phyloP scores from a whole-genome alignment of 208 protist genomes.

The Trypanosoma platydactyli region DNA sequence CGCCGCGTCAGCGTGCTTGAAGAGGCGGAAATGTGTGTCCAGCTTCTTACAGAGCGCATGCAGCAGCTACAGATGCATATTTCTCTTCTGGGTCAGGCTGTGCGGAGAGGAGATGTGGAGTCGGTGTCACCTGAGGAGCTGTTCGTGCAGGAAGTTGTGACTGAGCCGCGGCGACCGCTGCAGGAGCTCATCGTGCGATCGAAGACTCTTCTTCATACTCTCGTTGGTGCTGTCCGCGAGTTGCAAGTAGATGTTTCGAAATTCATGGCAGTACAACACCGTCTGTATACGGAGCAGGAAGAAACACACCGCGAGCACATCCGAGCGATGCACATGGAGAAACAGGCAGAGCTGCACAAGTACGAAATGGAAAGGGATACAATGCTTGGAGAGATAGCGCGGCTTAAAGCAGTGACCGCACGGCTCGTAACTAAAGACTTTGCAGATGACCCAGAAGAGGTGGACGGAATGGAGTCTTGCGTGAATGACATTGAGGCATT shows the following conservation, averaged over 20 bases:
- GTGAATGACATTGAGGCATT: not conserved
- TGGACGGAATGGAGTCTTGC: not conserved
- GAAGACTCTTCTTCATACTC: conserved; percentile 4
- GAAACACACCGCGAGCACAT: conserved; percentile 15
- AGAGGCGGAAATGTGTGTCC: conserved; percentile 15
- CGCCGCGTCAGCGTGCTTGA: conserved; percentile 8
- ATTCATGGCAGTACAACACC: conserved; percentile 8
- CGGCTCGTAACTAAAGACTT: not conserved
- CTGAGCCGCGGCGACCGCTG: conserved; percentile 10
- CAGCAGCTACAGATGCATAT: conserved; percentile 16
- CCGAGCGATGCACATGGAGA: conserved; percentile 17
- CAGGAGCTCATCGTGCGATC: conserved; percentile 7
- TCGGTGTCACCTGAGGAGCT: conserved; percentile 19
- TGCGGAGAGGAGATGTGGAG: conserved; percentile 16
- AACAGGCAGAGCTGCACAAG: conserved; percentile 7
- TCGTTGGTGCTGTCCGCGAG: conserved; percentile 1
- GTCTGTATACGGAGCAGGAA: not conserved
- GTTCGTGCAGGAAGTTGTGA: conserved; percentile 7
- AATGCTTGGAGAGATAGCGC: not conserved
- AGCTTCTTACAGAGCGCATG: conserved; percentile 20
- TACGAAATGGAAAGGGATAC: conserved; percentile 14
- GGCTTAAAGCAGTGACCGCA: not conserved
- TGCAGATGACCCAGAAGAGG: not conserved
- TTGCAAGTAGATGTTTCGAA: conserved; percentile 4
- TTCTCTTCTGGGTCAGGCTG: conserved; percentile 5